phyloP scores from a whole-genome alignment of 371 early-diverging fungal genomes.

The Haplosporangium sp. region DNA sequence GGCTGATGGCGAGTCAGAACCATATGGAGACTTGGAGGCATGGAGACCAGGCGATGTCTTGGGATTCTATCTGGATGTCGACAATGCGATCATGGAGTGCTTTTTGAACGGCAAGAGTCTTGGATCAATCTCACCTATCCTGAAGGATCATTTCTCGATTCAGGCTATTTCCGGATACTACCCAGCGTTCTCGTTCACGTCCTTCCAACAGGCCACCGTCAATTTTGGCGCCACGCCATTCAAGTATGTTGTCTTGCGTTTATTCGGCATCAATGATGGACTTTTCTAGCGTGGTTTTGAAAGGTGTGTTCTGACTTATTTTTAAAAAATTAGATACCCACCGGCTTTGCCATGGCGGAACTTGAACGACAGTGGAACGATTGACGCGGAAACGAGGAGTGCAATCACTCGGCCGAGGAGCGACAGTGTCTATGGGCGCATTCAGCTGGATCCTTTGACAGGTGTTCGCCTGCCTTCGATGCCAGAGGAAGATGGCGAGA shows the following conservation, averaged over 20 bases:
- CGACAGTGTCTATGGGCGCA: constrained; percentile 32
- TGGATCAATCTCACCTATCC: constrained; percentile 28
- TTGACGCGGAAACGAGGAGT: constrained; percentile 25
- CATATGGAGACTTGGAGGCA: constrained; percentile 37
- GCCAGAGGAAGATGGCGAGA: constrained; percentile 35
- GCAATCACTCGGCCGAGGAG: constrained; percentile 38
- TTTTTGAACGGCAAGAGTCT: constrained; percentile 42
- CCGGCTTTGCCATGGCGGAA: constrained; percentile 52
- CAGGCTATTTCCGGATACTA: constrained; percentile 44
- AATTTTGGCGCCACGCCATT: constrained; percentile 52
- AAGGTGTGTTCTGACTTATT: no score
- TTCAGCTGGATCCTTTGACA: constrained; percentile 41
- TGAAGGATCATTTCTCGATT: constrained; percentile 27
- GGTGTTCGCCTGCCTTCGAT: constrained; percentile 37
- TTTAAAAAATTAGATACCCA: constrained; percentile 30
- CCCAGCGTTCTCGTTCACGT: constrained; percentile 48
- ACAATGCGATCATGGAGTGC: constrained; percentile 43
- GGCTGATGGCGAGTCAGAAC: constrained; percentile 50
- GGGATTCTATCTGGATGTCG: constrained; percentile 48
- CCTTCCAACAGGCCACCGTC: constrained; percentile 47
- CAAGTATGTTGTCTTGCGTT: constrained; percentile 29
- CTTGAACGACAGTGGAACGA: constrained; percentile 35
- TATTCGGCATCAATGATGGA: no score
- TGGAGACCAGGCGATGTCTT: constrained; percentile 47
- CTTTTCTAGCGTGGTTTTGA: no score